Base-by-base conservation (phyloP, 352 stramenopile species). In the Phytopythium ostracodes region DNA sequence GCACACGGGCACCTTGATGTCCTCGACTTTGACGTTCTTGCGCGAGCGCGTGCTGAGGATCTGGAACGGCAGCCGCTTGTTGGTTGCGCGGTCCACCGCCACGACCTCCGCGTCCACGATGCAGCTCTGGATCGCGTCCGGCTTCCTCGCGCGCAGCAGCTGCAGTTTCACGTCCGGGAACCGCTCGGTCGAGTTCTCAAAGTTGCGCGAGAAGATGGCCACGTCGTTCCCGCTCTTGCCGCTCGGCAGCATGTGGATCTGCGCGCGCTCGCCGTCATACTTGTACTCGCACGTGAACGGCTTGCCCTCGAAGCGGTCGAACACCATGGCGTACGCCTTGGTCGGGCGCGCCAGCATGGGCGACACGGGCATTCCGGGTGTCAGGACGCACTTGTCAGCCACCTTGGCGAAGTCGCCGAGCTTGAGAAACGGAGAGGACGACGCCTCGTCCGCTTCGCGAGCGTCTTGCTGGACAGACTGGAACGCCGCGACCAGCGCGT, bases 211-310 rank as follows among this genome's bases (percentile, higher is more conserved):
- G 79, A 99, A 99, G 52, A 99, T 97, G 53, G 96, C 94, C 36
- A 98, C 92, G 51, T 85, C 80, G 22, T 27, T 59, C 0, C 7
- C 33, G 38, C 33, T 24, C 24, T 50, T n/a, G 33, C 94, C 96
- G 50, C 90, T 83, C 0, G 74, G 56, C 8, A 91, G 74, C 49
- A 98, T 96, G 75, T 99, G 96, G 50, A 94, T 92, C 72, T 99
- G 98, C 7, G 97, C 96, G 49, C 98, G 84, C 73, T 99, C 97
- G 36, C 98, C 98, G 70, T 99, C 98, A 74, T 99, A 99, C 78
- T 99, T 99, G 89, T 98, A 99, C 74, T 99, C 98, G 70, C 96
- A 99, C 6, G 97, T 99, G 72, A 99, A 99, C 36, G 85, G 77
- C 70, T 92, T 86, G 31, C 93, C 96, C 68, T 98, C 84, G 56